phyloP scores from a whole-genome alignment of 208 protist species.

The Tritrichomonas foetus region DNA sequence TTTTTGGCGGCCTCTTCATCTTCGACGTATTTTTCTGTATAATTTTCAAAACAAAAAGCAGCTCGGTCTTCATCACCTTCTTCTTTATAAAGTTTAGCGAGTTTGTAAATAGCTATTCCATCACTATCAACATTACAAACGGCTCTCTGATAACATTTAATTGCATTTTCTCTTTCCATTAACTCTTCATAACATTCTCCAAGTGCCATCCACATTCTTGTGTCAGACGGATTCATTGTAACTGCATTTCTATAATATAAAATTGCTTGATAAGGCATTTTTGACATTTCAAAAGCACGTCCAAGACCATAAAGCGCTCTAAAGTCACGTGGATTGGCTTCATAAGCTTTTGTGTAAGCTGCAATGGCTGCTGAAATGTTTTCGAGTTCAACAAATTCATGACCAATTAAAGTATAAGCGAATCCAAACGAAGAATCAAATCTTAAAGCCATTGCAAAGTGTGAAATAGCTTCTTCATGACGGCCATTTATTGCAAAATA shows the following conservation, averaged over 20 bases:
- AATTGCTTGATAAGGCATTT: conserved; percentile 29
- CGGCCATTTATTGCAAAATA: neutral
- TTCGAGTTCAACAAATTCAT: conserved; percentile 38
- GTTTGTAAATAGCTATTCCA: neutral
- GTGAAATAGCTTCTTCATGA: conserved; percentile 27
- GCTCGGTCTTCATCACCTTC: conserved; percentile 12
- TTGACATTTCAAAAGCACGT: conserved; percentile 1
- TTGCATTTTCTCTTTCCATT: neutral
- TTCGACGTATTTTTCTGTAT: neutral
- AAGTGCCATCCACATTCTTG: conserved; percentile 8
- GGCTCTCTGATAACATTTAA: conserved; percentile 12
- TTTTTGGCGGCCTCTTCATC: neutral
- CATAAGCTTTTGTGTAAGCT: conserved; percentile 20
- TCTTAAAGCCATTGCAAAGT: neutral
- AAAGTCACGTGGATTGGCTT: conserved; percentile 7
- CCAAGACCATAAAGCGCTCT: conserved; percentile 32
- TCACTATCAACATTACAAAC: no score
- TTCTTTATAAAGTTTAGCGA: conserved; percentile 35
- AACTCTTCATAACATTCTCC: conserved; percentile 36
- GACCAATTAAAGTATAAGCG: conserved; percentile 26
- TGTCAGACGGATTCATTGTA: neutral
- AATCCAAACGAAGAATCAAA: neutral
- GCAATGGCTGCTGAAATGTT: conserved; percentile 8
- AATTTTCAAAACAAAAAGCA: conserved; percentile 33
- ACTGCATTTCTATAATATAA: neutral